Conservation (phyloP, 768 basidiomycete species). For the Suillus ampliporus region DNA sequence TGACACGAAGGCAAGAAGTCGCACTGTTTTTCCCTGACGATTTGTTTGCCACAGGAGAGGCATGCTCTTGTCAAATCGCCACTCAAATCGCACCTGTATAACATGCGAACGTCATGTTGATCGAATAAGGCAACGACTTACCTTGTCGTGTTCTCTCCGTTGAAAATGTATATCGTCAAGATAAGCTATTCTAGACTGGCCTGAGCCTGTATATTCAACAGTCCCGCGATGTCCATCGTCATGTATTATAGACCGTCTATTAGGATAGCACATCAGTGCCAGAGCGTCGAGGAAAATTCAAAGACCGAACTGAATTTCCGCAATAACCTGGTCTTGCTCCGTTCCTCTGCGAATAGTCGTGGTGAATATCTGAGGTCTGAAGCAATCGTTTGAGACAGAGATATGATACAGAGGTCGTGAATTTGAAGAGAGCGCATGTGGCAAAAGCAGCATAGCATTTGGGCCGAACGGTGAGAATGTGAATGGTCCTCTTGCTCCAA, state of each 20-base stretch:
- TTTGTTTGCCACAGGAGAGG: neutral
- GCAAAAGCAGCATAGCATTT: conserved; percentile 20
- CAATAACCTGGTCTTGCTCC: neutral
- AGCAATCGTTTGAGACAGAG: conserved; percentile 8
- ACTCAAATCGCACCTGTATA: neutral
- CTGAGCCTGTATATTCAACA: neutral
- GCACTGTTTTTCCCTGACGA: neutral
- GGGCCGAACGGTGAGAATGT: conserved; percentile 14
- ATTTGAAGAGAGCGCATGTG: conserved; percentile 10
- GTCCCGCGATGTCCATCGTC: neutral
- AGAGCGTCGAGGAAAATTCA: neutral
- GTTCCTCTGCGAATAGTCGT: conserved; percentile 8
- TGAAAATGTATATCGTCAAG: neutral
- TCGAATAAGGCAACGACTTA: neutral
- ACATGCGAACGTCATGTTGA: neutral
- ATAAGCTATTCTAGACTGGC: neutral
- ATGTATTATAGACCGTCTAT: neutral
- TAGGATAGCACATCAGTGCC: neutral
- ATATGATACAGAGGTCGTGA: conserved; percentile 17
- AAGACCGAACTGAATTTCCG: neutral
- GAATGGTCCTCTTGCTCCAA: conserved; percentile 8
- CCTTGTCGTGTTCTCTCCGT: no score
- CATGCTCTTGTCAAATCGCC: neutral
- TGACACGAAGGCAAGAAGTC: neutral
- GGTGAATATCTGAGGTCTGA: conserved; percentile 5